A percentile compares a stretch with the other conserved stretches of the same genome.
Conservation (phyloP, 495 filamentous ascomycete genomes). For the Aspergillus bertholletiae region DNA sequence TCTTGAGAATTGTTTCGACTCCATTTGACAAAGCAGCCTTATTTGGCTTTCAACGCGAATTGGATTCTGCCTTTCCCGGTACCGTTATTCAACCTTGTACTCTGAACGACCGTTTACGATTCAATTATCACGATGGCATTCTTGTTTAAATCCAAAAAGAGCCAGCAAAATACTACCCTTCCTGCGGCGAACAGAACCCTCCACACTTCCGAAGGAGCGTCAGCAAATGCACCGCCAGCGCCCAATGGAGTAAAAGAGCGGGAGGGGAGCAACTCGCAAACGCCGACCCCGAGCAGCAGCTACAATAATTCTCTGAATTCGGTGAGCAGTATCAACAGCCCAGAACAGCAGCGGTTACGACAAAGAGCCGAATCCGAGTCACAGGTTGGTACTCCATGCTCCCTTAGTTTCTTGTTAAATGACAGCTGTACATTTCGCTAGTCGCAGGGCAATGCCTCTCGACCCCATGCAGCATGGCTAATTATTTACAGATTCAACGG, state of each 20-base stretch:
- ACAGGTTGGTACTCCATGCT: slow-evolving; percentile 36
- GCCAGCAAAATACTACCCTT: slow-evolving; percentile 41
- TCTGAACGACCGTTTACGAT: slow-evolving; percentile 40
- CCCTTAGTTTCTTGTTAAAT: not conserved
- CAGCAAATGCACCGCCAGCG: slow-evolving; percentile 23
- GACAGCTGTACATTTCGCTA: not conserved
- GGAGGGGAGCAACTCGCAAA: slow-evolving; percentile 40
- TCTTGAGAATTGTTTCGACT: not conserved
- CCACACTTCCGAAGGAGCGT: slow-evolving; percentile 44
- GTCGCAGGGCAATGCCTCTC: not conserved
- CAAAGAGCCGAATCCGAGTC: slow-evolving; percentile 49
- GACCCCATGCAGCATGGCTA: slow-evolving; percentile 4
- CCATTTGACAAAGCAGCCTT: slow-evolving; percentile 3
- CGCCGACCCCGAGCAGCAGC: slow-evolving; percentile 59
- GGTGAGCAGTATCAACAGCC: slow-evolving; percentile 45
- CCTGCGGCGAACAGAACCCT: slow-evolving; percentile 53
- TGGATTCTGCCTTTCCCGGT: not conserved
- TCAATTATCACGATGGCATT: slow-evolving; percentile 53
- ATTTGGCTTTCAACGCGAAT: slow-evolving; percentile 1
- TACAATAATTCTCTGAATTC: slow-evolving; percentile 64
- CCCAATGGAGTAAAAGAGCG: slow-evolving; percentile 40
- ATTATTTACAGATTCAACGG: slow-evolving; percentile 28
- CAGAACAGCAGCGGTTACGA: slow-evolving; percentile 49
- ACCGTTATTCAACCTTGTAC: slow-evolving; percentile 12
- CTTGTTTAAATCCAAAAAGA: slow-evolving; percentile 62